A percentile compares a stretch with the other conserved stretches of the same genome.
phyloP scores from a whole-genome alignment of 495 filamentous ascomycete species.

The Aspergillus carlsbadensis region DNA sequence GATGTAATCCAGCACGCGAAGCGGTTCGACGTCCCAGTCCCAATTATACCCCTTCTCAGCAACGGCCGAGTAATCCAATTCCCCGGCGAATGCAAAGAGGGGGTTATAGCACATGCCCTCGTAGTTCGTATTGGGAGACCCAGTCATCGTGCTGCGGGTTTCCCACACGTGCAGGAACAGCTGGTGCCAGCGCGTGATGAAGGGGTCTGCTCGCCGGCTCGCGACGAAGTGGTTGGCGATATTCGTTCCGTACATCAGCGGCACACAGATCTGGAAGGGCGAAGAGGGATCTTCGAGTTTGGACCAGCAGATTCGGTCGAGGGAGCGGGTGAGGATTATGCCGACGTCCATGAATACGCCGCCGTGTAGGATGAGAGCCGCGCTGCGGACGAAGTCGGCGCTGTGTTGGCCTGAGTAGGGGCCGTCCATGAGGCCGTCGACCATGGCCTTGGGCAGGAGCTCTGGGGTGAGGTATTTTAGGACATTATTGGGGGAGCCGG shows the following conservation, averaged over 20 bases:
- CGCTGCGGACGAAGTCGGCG: conserved; percentile 22
- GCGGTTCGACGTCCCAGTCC: neutral
- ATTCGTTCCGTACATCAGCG: neutral
- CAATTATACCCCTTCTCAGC: neutral
- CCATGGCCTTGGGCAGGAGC: conserved; percentile 13
- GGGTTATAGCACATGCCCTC: too few species aligned
- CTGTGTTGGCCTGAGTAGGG: conserved; percentile 20
- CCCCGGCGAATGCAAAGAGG: too few species aligned
- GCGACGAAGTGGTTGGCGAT: conserved; percentile 25
- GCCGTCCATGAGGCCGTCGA: conserved; percentile 17
- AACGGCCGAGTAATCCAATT: too few species aligned
- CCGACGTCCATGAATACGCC: conserved; percentile 30
- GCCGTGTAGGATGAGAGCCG: conserved; percentile 21
- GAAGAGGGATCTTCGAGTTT: conserved; percentile 15
- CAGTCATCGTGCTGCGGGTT: too few species aligned
- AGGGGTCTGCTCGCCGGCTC: conserved; percentile 11
- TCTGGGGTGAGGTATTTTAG: conserved; percentile 6
- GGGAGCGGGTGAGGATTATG: conserved; percentile 17
- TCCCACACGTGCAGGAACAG: neutral
- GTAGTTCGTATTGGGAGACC: too few species aligned
- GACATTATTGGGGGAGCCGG: conserved; percentile 17
- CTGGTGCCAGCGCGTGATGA: conserved; percentile 20
- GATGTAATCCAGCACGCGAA: neutral
- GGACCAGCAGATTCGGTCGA: conserved; percentile 25
- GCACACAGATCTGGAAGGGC: conserved; percentile 17